phyloP scores from a whole-genome alignment of 192 early-diverging fungal species.

The Backusella liffmaniae region DNA sequence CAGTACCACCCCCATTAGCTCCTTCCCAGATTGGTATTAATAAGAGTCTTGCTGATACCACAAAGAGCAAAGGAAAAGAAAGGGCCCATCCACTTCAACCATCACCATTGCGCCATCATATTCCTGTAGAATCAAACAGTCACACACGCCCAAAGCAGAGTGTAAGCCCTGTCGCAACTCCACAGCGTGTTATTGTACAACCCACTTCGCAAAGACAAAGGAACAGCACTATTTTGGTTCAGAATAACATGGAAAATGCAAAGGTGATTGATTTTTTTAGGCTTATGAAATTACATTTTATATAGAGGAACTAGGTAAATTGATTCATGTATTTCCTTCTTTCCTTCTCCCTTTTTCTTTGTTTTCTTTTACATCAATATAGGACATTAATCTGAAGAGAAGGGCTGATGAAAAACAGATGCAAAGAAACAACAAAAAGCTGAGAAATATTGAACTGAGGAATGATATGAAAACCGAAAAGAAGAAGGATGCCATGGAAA shows the following conservation, averaged over 20 bases:
- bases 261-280: slow-evolving; percentile 2
- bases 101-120: neutral
- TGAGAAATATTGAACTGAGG: neutral
- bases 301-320: slow-evolving; percentile 3
- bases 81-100: neutral
- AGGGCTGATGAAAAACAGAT: neutral
- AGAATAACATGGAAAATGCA: neutral
- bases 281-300: neutral
- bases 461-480: neutral
- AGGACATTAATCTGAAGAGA: neutral
- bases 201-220: neutral
- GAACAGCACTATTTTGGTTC: neutral
- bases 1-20: no score
- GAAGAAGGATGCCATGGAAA: neutral
- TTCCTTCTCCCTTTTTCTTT: neutral
- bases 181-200: neutral
- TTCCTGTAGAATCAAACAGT: neutral
- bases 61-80: neutral
- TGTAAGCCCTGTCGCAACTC: neutral
- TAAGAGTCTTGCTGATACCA: neutral
- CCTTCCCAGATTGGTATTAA: no score
- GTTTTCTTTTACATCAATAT: neutral
- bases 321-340: neutral
- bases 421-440: neutral
- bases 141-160: neutral